Evolutionary conservation across 2,329 filamentous ascomycete genomes (phyloP), one percentile per base, ranked within the genome.

Genomic region (Tolypocladium cylindrosporum): DNA sequence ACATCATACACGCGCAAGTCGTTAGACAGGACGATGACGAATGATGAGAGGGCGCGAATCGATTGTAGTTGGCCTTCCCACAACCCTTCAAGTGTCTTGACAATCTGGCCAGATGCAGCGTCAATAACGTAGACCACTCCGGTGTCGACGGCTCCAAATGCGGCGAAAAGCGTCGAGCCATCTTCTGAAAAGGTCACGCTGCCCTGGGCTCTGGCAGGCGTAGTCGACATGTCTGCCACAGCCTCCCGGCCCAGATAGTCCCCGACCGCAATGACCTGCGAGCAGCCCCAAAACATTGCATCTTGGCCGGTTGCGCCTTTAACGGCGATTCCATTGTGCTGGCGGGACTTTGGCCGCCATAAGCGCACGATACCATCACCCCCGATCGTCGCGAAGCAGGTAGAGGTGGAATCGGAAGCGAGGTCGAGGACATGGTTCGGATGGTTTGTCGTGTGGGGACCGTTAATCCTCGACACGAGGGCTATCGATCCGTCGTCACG

Each of bases 301-400:
- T 81, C 77, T n/a, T 80, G 76, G 13, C 81, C 81, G 34, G 78
- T 75, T 19, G 76, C 77, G 56, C 81, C 84, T 62, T 83, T 85
- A 27, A 86, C 77, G 10, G 83, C 77, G 43, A 89, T 75, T 4
- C 89, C 90, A 64, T 89, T 84, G 54, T 85, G 83, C 61, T 85
- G 81, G 52, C 88, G 82, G 7, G 82, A 79, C 70, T 84, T 88
- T 13, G 89, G 85, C n/a, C 82, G 82, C 94, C 94, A 99, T 54
- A 94, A 77, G 43, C 90, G 85, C 42, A 96, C 82, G 27, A 83
- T 75, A 13, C 86, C 86, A 69, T 99, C 93, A 57, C 87, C 84
- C 41, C 93, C 94, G 43, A 96, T 79, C 1, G 92, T 96, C 10
- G 90, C 89, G 69, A 97, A 97, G 53, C 87, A 85, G 54, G 83